Conservation (phyloP, 2,329 filamentous ascomycete genomes). For the Botrytis squamosa region DNA sequence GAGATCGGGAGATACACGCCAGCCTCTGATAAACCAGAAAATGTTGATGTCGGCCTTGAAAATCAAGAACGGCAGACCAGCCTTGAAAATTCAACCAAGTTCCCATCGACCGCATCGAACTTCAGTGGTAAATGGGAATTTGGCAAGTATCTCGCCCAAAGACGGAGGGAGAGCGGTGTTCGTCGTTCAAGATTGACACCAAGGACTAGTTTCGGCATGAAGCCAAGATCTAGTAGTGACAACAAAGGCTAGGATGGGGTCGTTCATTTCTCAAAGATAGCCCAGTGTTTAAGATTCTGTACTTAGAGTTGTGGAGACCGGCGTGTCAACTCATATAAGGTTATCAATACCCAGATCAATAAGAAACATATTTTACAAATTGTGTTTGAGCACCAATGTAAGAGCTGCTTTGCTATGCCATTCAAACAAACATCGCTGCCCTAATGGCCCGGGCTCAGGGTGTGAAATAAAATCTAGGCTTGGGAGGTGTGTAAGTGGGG, state of each 20-base stretch:
- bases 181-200: constrained; percentile 7
- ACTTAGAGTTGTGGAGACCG: background rate
- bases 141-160: constrained; percentile 18
- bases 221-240: background rate
- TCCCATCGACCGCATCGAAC: background rate
- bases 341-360: background rate
- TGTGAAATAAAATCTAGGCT: background rate
- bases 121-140: constrained; percentile 11
- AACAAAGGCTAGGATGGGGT: background rate
- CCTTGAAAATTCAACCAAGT: background rate
- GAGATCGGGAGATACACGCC: too few relatives aligned
- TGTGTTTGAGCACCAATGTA: background rate
- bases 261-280: background rate
- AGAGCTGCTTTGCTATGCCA: background rate
- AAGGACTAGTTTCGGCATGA: constrained; percentile 14
- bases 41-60: background rate
- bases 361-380: background rate
- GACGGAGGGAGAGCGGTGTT: background rate
- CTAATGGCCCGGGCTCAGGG: background rate
- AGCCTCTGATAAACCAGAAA: background rate
- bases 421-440: background rate
- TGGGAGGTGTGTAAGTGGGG: background rate
- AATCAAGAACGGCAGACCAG: background rate
- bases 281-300: background rate
- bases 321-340: background rate